These are phyloP conservation scores for Phalaenopsis hybrid DNA, from an alignment of 116 monocot species.

Conservation along the genomic window DNA sequence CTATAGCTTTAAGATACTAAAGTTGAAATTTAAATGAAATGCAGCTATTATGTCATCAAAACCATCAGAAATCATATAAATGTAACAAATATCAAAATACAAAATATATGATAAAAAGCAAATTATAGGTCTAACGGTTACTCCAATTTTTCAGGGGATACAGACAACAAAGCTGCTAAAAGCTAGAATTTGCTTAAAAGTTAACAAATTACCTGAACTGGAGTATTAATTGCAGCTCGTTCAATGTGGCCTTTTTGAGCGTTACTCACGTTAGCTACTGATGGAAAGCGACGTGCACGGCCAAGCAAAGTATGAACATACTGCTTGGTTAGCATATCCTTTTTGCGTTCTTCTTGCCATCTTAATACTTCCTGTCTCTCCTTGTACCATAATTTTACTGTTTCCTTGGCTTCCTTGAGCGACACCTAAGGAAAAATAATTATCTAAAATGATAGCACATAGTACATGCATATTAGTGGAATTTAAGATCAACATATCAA, in stretches of 20 bases:
- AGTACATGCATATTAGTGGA: background rate
- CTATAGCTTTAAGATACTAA: no score
- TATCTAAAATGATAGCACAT: background rate
- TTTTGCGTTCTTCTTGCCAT: conserved; percentile 75
- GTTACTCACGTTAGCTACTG: conserved; percentile 27
- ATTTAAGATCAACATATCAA: background rate
- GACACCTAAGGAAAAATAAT: conserved; percentile 51
- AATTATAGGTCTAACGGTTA: background rate
- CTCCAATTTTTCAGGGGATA: background rate
- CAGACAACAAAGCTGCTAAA: background rate
- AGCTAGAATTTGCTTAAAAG: background rate
- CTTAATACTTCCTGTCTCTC: conserved; percentile 66
- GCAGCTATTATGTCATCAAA: no score
- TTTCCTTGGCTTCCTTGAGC: conserved; percentile 74
- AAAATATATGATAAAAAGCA: background rate
- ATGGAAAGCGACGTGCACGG: conserved; percentile 70
- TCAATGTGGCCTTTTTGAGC: conserved; percentile 75
- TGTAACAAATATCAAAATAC: background rate
- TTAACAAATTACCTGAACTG: conserved; percentile 59
- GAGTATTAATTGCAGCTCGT: conserved; percentile 96
- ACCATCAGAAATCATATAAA: no score
- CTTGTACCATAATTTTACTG: conserved; percentile 76
- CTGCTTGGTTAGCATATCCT: conserved; percentile 24
- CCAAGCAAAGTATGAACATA: conserved; percentile 81
- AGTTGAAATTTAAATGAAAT: no score